These are phyloP conservation scores for Diplodia intermedia DNA, from an alignment of 2,329 filamentous ascomycete species.

Conservation along the genomic window DNA sequence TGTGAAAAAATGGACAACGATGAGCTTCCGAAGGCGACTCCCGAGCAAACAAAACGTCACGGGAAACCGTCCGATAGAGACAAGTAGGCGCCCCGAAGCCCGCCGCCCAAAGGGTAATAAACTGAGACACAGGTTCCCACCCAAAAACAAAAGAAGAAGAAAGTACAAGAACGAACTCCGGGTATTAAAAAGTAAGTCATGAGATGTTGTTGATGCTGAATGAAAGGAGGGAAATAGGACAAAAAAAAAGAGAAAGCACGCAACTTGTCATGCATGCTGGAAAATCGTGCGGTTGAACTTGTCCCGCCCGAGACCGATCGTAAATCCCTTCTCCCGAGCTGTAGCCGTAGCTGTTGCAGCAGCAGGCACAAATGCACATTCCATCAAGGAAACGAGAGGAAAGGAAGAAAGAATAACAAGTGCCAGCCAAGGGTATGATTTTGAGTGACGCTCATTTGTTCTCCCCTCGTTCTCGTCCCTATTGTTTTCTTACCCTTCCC, in stretches of 20 bases:
- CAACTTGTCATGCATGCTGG: background rate
- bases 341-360: background rate
- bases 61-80: background rate
- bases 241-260: background rate
- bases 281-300: slow-evolving; percentile 4
- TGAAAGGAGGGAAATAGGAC: background rate
- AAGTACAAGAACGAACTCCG: slow-evolving; percentile 25
- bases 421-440: slow-evolving; percentile 11
- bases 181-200: slow-evolving; percentile 26
- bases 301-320: background rate
- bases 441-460: slow-evolving; percentile 10
- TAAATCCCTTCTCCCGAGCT: background rate
- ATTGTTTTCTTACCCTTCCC: slow-evolving; percentile 12
- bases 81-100: background rate
- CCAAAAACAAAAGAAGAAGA: background rate
- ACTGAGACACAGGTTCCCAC: slow-evolving; percentile 2
- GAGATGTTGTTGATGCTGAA: slow-evolving; percentile 1
- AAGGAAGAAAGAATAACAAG: slow-evolving; percentile 13
- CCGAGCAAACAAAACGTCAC: too few species aligned
- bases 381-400: slow-evolving; percentile 5
- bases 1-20: too few species aligned
- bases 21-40: too few species aligned
- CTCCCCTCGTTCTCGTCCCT: slow-evolving; percentile 1
- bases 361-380: background rate
- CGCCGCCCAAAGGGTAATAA: background rate